These are phyloP conservation scores for Agrostemma githago DNA, from an alignment of 148 eudicot species.

Conservation along the genomic window DNA sequence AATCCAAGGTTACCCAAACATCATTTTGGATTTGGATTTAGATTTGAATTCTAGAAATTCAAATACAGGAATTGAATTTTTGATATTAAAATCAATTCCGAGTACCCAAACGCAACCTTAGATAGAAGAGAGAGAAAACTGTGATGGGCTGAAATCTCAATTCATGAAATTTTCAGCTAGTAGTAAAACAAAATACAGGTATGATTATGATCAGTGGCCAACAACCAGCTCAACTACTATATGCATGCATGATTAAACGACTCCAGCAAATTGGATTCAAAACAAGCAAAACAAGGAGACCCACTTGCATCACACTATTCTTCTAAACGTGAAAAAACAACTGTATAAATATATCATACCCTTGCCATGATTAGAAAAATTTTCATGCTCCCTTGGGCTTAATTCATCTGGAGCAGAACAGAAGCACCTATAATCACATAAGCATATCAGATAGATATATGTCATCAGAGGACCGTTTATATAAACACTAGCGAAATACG, in stretches of 20 bases:
- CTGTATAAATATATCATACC: slow-evolving; percentile 26
- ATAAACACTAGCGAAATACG: background rate
- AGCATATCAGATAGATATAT: background rate
- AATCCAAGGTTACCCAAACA: no score
- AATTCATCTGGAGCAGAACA: slow-evolving; percentile 64
- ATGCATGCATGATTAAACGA: background rate
- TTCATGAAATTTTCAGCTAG: background rate
- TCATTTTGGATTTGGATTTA: no score
- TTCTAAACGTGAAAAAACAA: background rate
- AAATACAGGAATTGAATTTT: no score
- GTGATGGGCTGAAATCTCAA: background rate
- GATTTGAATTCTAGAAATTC: no score
- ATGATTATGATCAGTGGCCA: background rate
- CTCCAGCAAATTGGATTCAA: background rate
- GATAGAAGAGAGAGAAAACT: no score
- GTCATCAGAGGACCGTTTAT: background rate
- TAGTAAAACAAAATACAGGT: background rate
- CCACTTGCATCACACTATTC: background rate
- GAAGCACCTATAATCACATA: slow-evolving; percentile 43
- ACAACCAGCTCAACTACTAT: background rate
- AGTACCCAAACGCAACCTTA: no score
- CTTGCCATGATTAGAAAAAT: slow-evolving; percentile 38
- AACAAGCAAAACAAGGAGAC: background rate
- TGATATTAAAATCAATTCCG: no score
- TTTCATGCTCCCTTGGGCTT: slow-evolving; percentile 48